phyloP scores from a whole-genome alignment of 768 basidiomycete species.

The Rickenella mellea region DNA sequence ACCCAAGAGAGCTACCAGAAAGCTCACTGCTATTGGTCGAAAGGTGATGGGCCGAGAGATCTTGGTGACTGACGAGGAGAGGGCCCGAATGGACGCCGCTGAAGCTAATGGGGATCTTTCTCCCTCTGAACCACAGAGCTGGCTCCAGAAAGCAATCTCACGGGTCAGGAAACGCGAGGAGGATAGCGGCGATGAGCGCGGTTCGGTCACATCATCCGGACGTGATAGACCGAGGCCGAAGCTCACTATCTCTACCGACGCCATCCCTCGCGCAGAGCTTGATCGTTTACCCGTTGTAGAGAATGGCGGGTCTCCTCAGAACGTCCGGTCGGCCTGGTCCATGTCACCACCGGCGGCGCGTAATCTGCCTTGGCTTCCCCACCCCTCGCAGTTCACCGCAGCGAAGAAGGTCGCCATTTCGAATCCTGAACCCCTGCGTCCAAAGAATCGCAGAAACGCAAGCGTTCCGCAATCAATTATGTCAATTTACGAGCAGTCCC shows the following conservation, averaged over 20 bases:
- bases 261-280: conserved; percentile 18
- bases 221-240: conserved; percentile 20
- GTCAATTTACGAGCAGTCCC: conserved; percentile 15
- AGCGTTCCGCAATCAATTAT: conserved; percentile 28
- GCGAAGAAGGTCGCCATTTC: conserved; percentile 12
- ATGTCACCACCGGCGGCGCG: conserved; percentile 20
- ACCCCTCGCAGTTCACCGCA: conserved; percentile 24
- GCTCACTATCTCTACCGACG: conserved; percentile 33
- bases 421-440: conserved; percentile 17
- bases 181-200: conserved; percentile 1
- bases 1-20: conserved; percentile 14
- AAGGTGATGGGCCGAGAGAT: conserved; percentile 10
- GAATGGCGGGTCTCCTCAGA: conserved; percentile 8
- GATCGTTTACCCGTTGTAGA: conserved; percentile 16
- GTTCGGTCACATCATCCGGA: conserved; percentile 12
- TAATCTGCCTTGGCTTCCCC: conserved; percentile 15
- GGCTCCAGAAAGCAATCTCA: conserved; percentile 4
- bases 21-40: conserved; percentile 10
- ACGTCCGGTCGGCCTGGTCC: conserved; percentile 19
- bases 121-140: conserved; percentile 17
- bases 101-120: conserved; percentile 22
- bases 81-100: conserved; percentile 22
- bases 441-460: conserved; percentile 20
- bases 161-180: not conserved
- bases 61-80: conserved; percentile 9